Percentiles rank a stretch among this genome's conserved stretches.
phyloP scores from a whole-genome alignment of 2,329 filamentous ascomycete species.

The Alternaria viburni region DNA sequence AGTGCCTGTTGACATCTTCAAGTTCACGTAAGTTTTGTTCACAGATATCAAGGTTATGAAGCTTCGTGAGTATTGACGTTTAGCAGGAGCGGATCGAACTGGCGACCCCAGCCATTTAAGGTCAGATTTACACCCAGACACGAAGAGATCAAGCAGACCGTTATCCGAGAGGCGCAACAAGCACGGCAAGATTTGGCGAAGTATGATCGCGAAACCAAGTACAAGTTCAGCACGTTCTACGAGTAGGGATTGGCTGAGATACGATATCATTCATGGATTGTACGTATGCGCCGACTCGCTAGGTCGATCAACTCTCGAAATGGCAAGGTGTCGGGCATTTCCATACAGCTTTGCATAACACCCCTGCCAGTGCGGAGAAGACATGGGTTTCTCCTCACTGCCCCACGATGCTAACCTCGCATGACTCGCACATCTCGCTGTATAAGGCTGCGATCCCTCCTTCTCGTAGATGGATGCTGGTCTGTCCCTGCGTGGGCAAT shows the following conservation, averaged over 20 bases:
- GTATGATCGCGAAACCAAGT: neutral
- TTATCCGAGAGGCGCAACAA: neutral
- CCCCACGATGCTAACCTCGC: neutral
- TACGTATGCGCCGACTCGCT: constrained; percentile 21
- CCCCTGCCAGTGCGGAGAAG: neutral
- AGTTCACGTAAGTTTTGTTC: neutral
- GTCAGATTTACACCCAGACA: neutral
- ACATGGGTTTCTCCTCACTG: constrained; percentile 1
- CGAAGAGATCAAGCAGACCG: neutral
- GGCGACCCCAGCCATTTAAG: neutral
- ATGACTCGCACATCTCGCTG: neutral
- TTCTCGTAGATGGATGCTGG: neutral
- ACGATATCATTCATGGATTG: neutral
- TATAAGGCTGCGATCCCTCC: neutral
- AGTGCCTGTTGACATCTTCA: constrained; percentile 60
- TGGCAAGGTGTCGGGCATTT: constrained; percentile 1
- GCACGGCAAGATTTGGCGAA: neutral
- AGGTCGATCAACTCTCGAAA: neutral
- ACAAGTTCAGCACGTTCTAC: neutral
- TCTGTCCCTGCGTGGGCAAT: neutral
- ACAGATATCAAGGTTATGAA: no score
- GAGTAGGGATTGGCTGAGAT: neutral
- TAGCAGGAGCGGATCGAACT: constrained; percentile 2
- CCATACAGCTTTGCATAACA: neutral
- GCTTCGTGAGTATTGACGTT: neutral